Evolutionary conservation across 129 eudicot species (phyloP).

Genomic region (Erigeron canadensis): DNA sequence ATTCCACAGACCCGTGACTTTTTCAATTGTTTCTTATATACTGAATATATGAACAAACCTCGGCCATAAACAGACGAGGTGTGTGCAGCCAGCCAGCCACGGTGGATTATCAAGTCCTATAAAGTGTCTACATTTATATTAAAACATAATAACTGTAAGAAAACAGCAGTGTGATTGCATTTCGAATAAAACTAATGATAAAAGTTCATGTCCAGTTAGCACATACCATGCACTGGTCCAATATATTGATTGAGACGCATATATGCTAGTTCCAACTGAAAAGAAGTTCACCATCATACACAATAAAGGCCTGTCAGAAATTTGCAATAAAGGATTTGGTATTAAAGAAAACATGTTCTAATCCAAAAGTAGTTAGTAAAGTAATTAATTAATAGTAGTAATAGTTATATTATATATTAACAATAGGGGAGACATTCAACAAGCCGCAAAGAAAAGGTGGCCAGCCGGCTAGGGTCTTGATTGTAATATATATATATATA

Average conservation of each 20-base stretch:
- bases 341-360: slow-evolving; percentile 14
- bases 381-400: not conserved
- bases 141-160: not conserved
- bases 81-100: not conserved
- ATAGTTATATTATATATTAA: not conserved
- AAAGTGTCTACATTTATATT: too few relatives aligned
- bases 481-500: too few relatives aligned
- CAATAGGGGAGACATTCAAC: not conserved
- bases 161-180: not conserved
- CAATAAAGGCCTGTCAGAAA: slow-evolving; percentile 50
- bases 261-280: slow-evolving; percentile 98
- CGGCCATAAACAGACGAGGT: not conserved
- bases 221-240: slow-evolving; percentile 95
- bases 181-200: not conserved
- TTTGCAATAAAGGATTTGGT: slow-evolving; percentile 10
- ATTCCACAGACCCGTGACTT: not conserved
- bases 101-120: not conserved
- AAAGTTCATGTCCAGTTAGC: not conserved
- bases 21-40: not conserved
- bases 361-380: not conserved
- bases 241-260: slow-evolving; percentile 71
- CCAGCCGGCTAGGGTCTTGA: too few relatives aligned
- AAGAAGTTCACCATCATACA: slow-evolving; percentile 91
- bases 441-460: too few relatives aligned
- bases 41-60: not conserved